Base-by-base conservation (phyloP, 495 filamentous ascomycete genomes). In the Trichoderma orchidacearum region DNA sequence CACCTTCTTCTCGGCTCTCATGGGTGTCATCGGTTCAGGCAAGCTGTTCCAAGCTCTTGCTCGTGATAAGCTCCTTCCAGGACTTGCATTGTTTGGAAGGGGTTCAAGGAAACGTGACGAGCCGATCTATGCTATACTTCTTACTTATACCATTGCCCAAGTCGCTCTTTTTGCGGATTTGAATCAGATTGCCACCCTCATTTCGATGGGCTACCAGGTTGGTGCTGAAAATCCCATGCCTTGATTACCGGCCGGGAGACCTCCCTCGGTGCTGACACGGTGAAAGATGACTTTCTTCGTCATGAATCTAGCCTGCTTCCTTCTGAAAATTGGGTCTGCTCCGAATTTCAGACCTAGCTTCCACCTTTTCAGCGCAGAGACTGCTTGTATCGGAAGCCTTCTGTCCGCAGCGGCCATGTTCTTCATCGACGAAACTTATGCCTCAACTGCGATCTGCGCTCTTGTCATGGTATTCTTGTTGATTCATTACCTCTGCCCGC, bases 321-420 rank as follows among this genome's bases (percentile, higher is more conserved):
- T 94, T 1, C 71, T 95, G 35, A 95, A 93, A 66, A 89, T 94
- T 51, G 84, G 88, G n/a, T 90, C 88, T n/a, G 89, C 89, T 1
- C 89, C 89, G 7, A 95, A 95, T 64, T 95, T 95, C 62, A 76
- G 89, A 30, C 89, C 89, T 1, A 89, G 85, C 0, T 95, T 95
- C 64, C 85, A 86, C 59, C 89, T 89, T 64, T 94, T 94, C 72
- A 90, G 84, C 56, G 90, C 86, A 87, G 76, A 86, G 63, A 93
- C 88, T 27, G 89, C 89, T 35, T 79, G 83, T 11, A 70, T 79
- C 13, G 89, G 89, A 12, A 82, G 87, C 18, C 60, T 92, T 23
- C 73, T 86, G 13, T 90, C 87, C 54, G 85, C 85, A 1, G 75
- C 78, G 15, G 87, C 85, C 58, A 94, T 94, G 89, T 89, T 92